Evolutionary conservation across 2,329 filamentous ascomycete species (phyloP).

Genomic region (Epichloe glyceriae): DNA sequence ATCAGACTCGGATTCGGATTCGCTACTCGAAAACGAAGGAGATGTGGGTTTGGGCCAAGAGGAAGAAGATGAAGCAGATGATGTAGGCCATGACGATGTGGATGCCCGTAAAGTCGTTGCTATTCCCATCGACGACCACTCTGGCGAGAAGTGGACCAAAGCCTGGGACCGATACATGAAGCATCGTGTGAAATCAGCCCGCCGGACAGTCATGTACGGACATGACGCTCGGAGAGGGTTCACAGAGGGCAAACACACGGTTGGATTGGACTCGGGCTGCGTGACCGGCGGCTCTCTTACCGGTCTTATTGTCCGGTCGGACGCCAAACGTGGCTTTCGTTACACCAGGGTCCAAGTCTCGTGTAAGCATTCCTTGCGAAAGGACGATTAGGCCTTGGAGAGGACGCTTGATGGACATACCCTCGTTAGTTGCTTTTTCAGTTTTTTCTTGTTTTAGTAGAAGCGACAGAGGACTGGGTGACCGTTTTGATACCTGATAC

Average conservation of each 20-base stretch:
- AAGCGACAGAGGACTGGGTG: background rate
- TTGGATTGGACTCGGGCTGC: conserved; percentile 78
- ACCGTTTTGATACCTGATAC: background rate
- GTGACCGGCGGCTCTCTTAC: conserved; percentile 63
- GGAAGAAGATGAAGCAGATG: conserved; percentile 9
- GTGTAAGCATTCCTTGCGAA: conserved; percentile 16
- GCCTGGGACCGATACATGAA: conserved; percentile 42
- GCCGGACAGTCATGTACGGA: conserved; percentile 69
- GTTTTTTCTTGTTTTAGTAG: background rate
- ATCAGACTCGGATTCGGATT: background rate
- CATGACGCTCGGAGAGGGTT: conserved; percentile 70
- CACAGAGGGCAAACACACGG: conserved; percentile 48
- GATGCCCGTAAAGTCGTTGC: conserved; percentile 13
- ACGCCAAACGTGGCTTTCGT: conserved; percentile 18
- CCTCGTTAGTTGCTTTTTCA: background rate
- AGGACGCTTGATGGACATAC: background rate
- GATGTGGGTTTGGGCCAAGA: background rate
- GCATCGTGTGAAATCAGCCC: conserved; percentile 16
- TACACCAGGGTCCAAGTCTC: conserved; percentile 28
- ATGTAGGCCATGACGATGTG: background rate
- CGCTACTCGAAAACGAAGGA: background rate
- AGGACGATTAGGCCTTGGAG: background rate
- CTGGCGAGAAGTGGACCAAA: conserved; percentile 55
- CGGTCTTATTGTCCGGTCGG: conserved; percentile 58
- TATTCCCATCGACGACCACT: conserved; percentile 27